These are phyloP conservation scores for Lenzites betulinus DNA, from an alignment of 768 basidiomycete species.

Conservation along the genomic window DNA sequence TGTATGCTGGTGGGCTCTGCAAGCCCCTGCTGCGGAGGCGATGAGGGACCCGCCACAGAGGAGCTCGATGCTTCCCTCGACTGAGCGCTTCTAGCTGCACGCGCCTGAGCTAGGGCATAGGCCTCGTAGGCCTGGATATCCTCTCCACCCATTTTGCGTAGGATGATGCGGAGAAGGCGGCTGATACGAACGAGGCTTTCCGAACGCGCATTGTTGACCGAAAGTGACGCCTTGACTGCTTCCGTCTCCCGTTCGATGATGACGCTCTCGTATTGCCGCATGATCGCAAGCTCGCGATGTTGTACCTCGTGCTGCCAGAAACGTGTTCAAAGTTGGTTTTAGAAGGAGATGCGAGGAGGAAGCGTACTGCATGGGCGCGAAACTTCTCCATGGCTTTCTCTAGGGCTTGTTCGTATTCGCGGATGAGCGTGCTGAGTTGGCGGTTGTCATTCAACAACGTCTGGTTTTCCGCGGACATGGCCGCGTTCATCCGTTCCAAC, in stretches of 20 bases:
- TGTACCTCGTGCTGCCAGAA: constrained; percentile 80
- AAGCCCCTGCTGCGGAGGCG: neutral
- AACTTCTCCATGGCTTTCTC: constrained; percentile 94
- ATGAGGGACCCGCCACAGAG: neutral
- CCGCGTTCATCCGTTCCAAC: constrained; percentile 83
- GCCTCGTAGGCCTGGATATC: constrained; percentile 35
- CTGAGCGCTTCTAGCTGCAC: neutral
- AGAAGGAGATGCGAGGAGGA: neutral
- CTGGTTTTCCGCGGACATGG: constrained; percentile 82
- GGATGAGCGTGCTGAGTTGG: constrained; percentile 85
- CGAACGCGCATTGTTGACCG: constrained; percentile 64
- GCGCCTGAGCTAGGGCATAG: constrained; percentile 1
- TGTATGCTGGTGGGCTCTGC: neutral
- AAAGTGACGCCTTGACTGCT: constrained; percentile 57
- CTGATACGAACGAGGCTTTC: constrained; percentile 72
- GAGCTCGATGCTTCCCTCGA: constrained; percentile 12
- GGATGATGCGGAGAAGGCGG: constrained; percentile 62
- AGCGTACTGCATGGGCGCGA: constrained; percentile 84
- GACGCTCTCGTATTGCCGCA: constrained; percentile 88
- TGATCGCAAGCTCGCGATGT: constrained; percentile 85
- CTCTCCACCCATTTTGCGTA: constrained; percentile 74
- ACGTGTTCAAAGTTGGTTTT: neutral
- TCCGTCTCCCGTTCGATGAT: constrained; percentile 77
- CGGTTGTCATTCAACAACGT: constrained; percentile 91
- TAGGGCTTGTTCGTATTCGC: constrained; percentile 95